phyloP scores from a whole-genome alignment of 2,329 filamentous ascomycete species.

The Aspergillus sp. region DNA sequence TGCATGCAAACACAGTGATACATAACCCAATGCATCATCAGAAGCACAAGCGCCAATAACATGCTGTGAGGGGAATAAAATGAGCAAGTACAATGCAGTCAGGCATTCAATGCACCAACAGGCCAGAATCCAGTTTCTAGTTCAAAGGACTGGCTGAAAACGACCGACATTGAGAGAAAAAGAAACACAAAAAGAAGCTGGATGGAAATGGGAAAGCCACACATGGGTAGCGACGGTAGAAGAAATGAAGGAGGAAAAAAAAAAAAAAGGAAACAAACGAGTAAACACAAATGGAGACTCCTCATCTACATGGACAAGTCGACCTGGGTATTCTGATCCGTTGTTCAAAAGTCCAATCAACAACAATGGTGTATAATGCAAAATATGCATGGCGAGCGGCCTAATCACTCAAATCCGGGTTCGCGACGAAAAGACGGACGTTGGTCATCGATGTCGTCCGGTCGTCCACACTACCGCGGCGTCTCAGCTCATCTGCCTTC shows the following conservation, averaged over 20 bases:
- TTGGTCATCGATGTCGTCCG: slow-evolving; percentile 48
- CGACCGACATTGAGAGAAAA: background rate
- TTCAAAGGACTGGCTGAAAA: background rate
- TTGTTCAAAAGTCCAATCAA: background rate
- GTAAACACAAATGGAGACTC: background rate
- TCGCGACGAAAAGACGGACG: slow-evolving; percentile 48
- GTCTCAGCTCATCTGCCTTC: slow-evolving; percentile 45
- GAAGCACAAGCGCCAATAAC: slow-evolving; percentile 6
- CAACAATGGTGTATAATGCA: background rate
- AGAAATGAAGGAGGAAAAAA: background rate
- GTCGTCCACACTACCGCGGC: slow-evolving; percentile 50
- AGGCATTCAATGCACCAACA: background rate
- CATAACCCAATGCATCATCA: slow-evolving; percentile 7
- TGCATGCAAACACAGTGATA: slow-evolving; percentile 9
- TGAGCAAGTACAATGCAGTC: slow-evolving; percentile 3
- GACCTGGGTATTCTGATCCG: background rate
- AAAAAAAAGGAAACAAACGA: background rate
- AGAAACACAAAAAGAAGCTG: background rate
- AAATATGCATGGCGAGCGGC: background rate
- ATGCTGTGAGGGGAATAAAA: slow-evolving; percentile 17
- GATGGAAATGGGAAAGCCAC: background rate
- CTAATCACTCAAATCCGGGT: slow-evolving; percentile 47
- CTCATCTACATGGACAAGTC: background rate
- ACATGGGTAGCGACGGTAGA: background rate
- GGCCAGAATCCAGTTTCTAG: background rate